Base-by-base conservation (phyloP, 495 filamentous ascomycete species). In the Peziza echinospora region DNA sequence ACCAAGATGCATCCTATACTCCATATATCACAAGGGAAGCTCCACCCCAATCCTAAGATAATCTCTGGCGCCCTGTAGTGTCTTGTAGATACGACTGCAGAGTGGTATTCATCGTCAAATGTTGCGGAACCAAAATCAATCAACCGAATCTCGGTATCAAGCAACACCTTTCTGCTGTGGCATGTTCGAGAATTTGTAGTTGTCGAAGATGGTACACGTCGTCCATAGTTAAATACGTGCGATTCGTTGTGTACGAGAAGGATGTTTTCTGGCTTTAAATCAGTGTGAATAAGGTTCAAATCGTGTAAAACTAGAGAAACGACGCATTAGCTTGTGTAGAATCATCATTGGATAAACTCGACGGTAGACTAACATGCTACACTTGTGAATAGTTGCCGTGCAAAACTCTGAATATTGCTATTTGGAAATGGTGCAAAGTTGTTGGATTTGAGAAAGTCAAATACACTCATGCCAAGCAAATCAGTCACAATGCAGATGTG, bases 401-500 rank as follows among this genome's bases (percentile, higher is more conserved):
- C 89, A 69, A 97, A 96, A 55, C 72, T 83, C 62, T 96, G 89
- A 49, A 97, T 97, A 60, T 97, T 86, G 55, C 84, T 93, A 69
- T 89, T 94, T n/a, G 89, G 89, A 61, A 97, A 97, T 2, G 89
- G 89, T 21, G 91, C 83, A 61, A 96, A 97, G 41, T 69, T 68
- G 60, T 96, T 96, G 54, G 76, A 76, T 66, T 97, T 97, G 40
- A 97, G 68, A 57, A 97, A 97, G 66, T 97, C 89, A 62, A 97
- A 97, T 17, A 97, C 89, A 58, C 87, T 94, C 55, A 93, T 86
- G 21, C 89, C 89, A 21, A 94, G 70, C 17, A 97, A 68, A 61
- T 94, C 89, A 60, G 91, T 97, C 53, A 97, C 89, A 55, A 97
- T 97, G 68, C 89, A 97, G 54, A 97, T 97, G 60, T 97, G 89